Percentiles rank a stretch among this genome's conserved stretches.
Evolutionary conservation across 345 rosid species (phyloP).

Genomic region (Citrus cavaleriei): DNA sequence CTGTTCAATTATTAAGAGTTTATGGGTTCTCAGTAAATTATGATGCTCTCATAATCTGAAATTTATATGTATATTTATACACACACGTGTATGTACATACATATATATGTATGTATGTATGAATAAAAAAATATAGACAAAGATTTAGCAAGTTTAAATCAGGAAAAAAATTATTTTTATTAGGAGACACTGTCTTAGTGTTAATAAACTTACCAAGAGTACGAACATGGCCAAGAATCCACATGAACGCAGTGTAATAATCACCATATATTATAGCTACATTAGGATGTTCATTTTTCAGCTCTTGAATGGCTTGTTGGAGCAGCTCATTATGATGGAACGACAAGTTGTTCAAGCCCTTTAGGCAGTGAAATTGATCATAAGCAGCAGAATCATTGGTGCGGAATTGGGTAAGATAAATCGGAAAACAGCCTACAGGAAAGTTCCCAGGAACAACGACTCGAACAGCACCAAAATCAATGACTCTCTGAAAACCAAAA

Average conservation of each 20-base stretch:
- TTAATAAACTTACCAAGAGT: not conserved
- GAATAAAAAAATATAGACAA: not conserved
- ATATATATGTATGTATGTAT: not conserved
- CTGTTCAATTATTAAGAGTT: not conserved
- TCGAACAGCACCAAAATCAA: not conserved
- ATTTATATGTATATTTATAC: no score
- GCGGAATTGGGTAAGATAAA: not conserved
- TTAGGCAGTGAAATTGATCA: conserved; percentile 14
- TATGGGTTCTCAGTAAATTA: no score
- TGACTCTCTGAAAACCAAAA: conserved; percentile 8
- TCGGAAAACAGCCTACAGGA: conserved; percentile 10
- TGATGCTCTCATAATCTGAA: not conserved
- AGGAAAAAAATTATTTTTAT: not conserved
- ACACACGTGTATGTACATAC: no score
- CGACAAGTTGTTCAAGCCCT: conserved; percentile 3
- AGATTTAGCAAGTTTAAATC: not conserved
- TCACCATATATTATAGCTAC: conserved; percentile 14
- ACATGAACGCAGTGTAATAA: conserved; percentile 4
- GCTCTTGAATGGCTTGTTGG: conserved; percentile 13
- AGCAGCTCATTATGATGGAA: conserved; percentile 15
- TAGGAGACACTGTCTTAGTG: not conserved
- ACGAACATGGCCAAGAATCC: conserved; percentile 4
- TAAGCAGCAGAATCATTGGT: conserved; percentile 8
- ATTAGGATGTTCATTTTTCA: conserved; percentile 5
- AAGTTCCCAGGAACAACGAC: conserved; percentile 17